Evolutionary conservation across 805 yeast species (phyloP), one percentile per base, ranked within the genome.

Genomic region (Pichia membranifaciens): DNA sequence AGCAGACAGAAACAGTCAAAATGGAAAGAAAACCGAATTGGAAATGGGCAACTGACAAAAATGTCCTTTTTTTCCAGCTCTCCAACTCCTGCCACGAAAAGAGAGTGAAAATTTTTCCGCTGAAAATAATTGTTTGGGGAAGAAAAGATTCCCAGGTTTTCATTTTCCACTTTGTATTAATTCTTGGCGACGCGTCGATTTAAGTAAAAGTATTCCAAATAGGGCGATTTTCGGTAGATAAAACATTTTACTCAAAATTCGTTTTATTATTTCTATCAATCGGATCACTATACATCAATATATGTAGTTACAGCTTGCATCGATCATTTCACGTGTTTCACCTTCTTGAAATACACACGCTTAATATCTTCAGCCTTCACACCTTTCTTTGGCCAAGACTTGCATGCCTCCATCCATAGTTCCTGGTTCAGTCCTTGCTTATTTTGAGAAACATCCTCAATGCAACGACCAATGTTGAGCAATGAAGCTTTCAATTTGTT

Each of bases 321-420:
- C 10, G 10, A 33, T 12, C 13, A 33, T 17, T 43, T 49, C 41
- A 41, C 34, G 32, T 53, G 56, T 15, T 50, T 49, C 20, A 51
- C 56, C 52, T 63, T 63, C 45, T 63, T 63, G 34, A 59, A 54
- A 44, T 64, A 64, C 61, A 64, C 62, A 42, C 58, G 59, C 50
- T 56, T 64, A 41, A 64, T 58, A 43, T 59, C 53, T 35, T 58
- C 61, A 7, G 64, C 56, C 16, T 54, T 54, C 5, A 62, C 67
- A 16, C 60, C 65, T 21, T 58, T 58, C 43, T 62, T 64, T 2
- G 68, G 68, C 68, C 68, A 64, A 3, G 62, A 61, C 44, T 51
- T 59, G 41, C 58, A 61, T 3, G 67, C 68, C 42, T 56, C 54
- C 6, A 51, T 41, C 68, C 68, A 64, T 18, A 64, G 50, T 28